phyloP scores from a whole-genome alignment of 352 stramenopile genomes.

The Phytophthora lateralis region DNA sequence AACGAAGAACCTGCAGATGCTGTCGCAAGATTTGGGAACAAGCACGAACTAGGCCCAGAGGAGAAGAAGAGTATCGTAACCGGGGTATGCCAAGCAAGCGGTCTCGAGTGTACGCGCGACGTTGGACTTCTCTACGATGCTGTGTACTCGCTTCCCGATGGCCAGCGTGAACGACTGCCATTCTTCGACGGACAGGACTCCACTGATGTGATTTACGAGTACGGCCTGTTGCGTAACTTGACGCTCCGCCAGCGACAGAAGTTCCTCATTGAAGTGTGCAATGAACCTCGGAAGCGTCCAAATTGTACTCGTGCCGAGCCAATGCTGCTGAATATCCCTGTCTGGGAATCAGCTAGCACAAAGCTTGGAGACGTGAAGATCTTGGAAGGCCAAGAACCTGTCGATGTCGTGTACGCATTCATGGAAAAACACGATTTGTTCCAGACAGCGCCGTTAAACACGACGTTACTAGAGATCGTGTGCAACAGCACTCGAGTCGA shows the following conservation, averaged over 20 bases:
- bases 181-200: conserved; percentile 80
- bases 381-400: conserved; percentile 77
- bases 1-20: conserved; percentile 77
- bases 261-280: conserved; percentile 75
- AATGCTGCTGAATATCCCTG: conserved; percentile 73
- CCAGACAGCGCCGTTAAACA: conserved; percentile 82
- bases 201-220: conserved; percentile 80
- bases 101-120: conserved; percentile 55
- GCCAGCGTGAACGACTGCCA: conserved; percentile 54
- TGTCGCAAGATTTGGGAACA: conserved; percentile 76
- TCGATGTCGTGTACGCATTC: conserved; percentile 86
- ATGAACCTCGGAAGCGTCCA: conserved; percentile 55
- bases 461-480: conserved; percentile 62
- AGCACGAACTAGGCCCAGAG: conserved; percentile 55
- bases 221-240: conserved; percentile 71
- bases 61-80: conserved; percentile 65
- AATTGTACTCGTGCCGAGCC: conserved; percentile 84
- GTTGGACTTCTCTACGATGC: conserved; percentile 68
- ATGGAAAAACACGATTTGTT: conserved; percentile 88
- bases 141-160: conserved; percentile 61
- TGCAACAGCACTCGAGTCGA: conserved; percentile 76
- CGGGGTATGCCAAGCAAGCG: conserved; percentile 59
- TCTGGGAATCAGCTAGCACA: conserved; percentile 73
- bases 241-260: conserved; percentile 68
- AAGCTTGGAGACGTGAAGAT: conserved; percentile 78